Conservation (phyloP, 2,329 filamentous ascomycete species). For the Diaporthe humulicola region DNA sequence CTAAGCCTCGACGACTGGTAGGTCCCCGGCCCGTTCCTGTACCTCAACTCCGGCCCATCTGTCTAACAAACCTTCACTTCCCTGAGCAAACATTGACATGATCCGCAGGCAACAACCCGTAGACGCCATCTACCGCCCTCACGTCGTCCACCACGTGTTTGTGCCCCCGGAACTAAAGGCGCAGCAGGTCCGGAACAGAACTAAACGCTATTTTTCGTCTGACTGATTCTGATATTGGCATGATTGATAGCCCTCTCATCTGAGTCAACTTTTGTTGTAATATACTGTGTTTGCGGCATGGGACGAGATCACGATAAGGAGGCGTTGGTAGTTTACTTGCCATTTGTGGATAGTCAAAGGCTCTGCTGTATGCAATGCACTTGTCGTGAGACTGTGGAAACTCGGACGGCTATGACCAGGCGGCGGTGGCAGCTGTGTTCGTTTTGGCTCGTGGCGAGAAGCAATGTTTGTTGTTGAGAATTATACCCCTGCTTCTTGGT, state of each 20-base stretch:
- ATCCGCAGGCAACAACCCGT: conserved; percentile 81
- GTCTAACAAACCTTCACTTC: not conserved
- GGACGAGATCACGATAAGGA: not conserved
- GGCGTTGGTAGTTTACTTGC: not conserved
- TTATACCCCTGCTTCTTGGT: conserved; percentile 13
- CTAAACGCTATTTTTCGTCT: conserved; percentile 80
- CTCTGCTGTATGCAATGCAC: not conserved
- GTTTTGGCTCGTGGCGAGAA: not conserved
- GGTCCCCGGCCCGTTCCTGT: conserved; percentile 41
- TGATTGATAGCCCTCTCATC: not conserved
- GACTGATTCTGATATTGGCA: conserved; percentile 57
- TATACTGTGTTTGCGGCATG: conserved; percentile 7
- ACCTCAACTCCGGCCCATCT: too few species aligned
- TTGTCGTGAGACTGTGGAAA: not conserved
- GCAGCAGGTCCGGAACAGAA: conserved; percentile 73
- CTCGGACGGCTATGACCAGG: not conserved
- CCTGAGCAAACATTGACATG: conserved; percentile 42
- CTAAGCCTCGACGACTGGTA: conserved; percentile 90
- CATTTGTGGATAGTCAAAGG: not conserved
- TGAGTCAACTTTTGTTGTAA: conserved; percentile 6
- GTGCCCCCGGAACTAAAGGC: conserved; percentile 79
- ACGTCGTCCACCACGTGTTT: conserved; percentile 91
- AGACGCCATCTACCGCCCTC: conserved; percentile 90
- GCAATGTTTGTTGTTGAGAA: not conserved
- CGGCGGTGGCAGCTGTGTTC: not conserved